A percentile compares a stretch with the other conserved stretches of the same genome.
phyloP scores from a whole-genome alignment of 768 basidiomycete species.

The Exsudoporus frostii region DNA sequence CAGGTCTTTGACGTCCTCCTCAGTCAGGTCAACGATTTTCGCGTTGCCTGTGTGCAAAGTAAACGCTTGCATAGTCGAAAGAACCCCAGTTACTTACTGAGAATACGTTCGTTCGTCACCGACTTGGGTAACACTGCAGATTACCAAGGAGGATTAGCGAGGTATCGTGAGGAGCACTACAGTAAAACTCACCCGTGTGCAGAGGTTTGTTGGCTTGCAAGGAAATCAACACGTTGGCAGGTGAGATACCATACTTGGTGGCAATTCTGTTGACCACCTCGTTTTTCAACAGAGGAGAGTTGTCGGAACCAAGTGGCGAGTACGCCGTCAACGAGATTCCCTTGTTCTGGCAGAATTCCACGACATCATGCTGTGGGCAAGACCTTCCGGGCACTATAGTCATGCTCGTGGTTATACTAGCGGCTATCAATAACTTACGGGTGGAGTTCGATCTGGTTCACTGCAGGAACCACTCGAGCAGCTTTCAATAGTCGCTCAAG shows the following conservation, averaged over 20 bases:
- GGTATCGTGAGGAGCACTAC: background rate
- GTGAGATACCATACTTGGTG: constrained; percentile 51
- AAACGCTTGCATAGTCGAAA: background rate
- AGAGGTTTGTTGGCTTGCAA: constrained; percentile 67
- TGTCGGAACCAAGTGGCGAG: constrained; percentile 73
- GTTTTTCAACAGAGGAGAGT: constrained; percentile 64
- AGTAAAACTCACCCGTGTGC: constrained; percentile 41
- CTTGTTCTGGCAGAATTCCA: constrained; percentile 56
- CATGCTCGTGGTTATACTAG: background rate
- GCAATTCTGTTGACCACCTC: constrained; percentile 60
- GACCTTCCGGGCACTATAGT: constrained; percentile 35
- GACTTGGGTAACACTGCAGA: constrained; percentile 67
- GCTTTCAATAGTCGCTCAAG: constrained; percentile 58
- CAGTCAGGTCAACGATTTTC: constrained; percentile 57
- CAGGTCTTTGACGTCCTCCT: constrained; percentile 59
- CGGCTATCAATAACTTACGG: constrained; percentile 43
- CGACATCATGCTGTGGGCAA: constrained; percentile 64
- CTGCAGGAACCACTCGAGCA: constrained; percentile 59
- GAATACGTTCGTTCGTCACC: constrained; percentile 65
- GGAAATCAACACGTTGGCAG: constrained; percentile 68
- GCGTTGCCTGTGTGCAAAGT: constrained; percentile 44
- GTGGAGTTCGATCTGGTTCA: constrained; percentile 79
- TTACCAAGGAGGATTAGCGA: constrained; percentile 12
- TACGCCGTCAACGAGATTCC: constrained; percentile 75
- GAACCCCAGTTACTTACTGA: constrained; percentile 33